Evolutionary conservation across 2,329 filamentous ascomycete genomes (phyloP), one percentile per base, ranked within the genome.

Genomic region (Colletotrichum liriopes): DNA sequence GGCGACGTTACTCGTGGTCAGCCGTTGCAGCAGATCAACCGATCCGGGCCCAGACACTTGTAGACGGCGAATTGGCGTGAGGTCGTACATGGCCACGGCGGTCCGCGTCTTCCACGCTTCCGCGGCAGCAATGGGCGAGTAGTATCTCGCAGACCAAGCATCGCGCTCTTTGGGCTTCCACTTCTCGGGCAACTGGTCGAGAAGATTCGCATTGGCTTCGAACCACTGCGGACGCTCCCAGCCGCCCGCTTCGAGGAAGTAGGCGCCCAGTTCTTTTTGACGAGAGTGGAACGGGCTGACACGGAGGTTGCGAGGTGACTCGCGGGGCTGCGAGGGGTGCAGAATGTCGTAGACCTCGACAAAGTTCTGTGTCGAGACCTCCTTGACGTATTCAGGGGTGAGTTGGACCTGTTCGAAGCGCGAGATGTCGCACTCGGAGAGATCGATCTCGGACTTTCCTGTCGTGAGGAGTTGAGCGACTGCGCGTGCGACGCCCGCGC

Each of bases 211-310:
- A 74, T 92, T 92, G 0, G 84, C 81, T 72, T 90, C 87, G 62
- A 88, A 92, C 89, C 89, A 92, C 67, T 89, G 87, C 2, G 90
- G 90, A 0, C 89, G 86, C 76, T 92, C 90, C 90, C 90, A 92
- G 0, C 86, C 89, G 18, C 86, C 87, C 2, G 82, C 81, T 73
- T 91, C 90, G 5, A 92, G 83, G 79, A 91, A 92, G 74, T 83
- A 89, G 2, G 88, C 88, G 4, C 87, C 88, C 0, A 91, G 85
- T 62, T 90, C 86, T 18, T 79, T 77, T 72, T 92, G 87, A 0
- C 87, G 85, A 1, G 82, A 73, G 71, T 90, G 82, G 77, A 92
- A 92, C 0, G 90, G 89, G 73, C 87, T 91, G 18, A 88, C 80
- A 8, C 90, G 87, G 2, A 92, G 82, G 69, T 89, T 87, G 0